A percentile compares a stretch with the other conserved stretches of the same genome.
phyloP scores from a whole-genome alignment of 2,329 filamentous ascomycete genomes.

The Fusarium sp. region DNA sequence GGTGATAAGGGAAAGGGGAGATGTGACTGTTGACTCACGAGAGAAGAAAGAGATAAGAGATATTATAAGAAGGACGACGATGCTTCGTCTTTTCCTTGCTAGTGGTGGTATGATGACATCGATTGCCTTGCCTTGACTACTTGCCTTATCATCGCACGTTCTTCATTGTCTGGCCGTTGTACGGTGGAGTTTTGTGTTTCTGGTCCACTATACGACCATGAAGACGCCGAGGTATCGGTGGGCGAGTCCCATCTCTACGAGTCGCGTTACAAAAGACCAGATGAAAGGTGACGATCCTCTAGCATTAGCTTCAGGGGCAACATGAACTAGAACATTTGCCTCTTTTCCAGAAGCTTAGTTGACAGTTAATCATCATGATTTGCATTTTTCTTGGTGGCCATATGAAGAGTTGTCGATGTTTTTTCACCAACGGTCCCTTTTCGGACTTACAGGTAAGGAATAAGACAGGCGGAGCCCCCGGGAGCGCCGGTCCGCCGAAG shows the following conservation, averaged over 20 bases:
- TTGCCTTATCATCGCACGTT: constrained; percentile 27
- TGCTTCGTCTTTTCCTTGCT: neutral
- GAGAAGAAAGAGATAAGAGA: constrained; percentile 13
- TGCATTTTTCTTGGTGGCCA: neutral
- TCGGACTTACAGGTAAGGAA: constrained; percentile 29
- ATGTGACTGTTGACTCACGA: constrained; percentile 3
- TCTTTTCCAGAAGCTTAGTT: constrained; percentile 6
- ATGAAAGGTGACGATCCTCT: neutral
- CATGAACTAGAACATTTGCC: constrained; percentile 2
- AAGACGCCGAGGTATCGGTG: constrained; percentile 39
- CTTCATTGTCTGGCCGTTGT: constrained; percentile 13
- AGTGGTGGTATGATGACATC: constrained; percentile 34
- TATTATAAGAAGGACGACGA: constrained; percentile 22
- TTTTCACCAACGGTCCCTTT: constrained; percentile 21
- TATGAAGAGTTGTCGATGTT: constrained; percentile 4
- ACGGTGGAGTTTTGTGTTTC: constrained; percentile 27
- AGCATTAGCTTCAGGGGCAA: constrained; percentile 1
- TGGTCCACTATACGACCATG: constrained; percentile 42
- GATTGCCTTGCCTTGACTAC: constrained; percentile 5
- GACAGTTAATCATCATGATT: neutral
- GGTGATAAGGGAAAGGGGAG: constrained; percentile 4
- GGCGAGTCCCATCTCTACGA: constrained; percentile 2
- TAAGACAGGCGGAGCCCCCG: constrained; percentile 20
- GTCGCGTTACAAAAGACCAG: neutral
- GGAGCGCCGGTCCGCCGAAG: constrained; percentile 27